These are phyloP conservation scores for Trichoderma asperelloides DNA, from an alignment of 495 filamentous ascomycete species.

Conservation along the genomic window DNA sequence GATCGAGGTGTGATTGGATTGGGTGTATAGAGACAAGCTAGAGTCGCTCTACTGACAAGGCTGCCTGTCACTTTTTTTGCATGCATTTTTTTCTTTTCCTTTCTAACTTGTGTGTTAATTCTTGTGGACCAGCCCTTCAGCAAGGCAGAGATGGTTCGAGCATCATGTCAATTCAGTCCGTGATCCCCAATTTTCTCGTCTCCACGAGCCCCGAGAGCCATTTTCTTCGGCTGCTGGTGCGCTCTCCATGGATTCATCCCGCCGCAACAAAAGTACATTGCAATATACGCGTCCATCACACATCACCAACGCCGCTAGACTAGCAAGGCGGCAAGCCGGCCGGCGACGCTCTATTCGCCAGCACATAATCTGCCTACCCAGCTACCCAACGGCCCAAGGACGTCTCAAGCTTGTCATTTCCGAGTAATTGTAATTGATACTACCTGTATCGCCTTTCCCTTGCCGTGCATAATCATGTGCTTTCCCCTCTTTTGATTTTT, in stretches of 20 bases:
- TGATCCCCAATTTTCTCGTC: too few species aligned
- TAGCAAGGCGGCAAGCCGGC: too few species aligned
- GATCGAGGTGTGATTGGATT: not conserved
- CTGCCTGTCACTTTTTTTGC: not conserved
- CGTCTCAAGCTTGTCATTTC: not conserved
- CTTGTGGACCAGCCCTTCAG: too few species aligned
- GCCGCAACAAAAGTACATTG: not conserved
- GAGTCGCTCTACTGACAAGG: not conserved
- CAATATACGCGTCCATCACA: not conserved
- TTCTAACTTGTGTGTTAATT: too few species aligned
- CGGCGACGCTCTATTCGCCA: not conserved
- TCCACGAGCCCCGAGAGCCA: too few species aligned
- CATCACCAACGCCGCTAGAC: too few species aligned
- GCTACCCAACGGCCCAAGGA: too few species aligned
- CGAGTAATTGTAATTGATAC: not conserved
- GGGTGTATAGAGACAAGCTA: not conserved
- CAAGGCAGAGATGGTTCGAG: too few species aligned
- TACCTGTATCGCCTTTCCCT: not conserved
- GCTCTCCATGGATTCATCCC: too few species aligned
- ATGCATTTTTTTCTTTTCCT: too few species aligned
- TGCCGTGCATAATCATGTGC: not conserved
- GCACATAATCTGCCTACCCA: not conserved
- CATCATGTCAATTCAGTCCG: too few species aligned
- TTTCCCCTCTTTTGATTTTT: conserved; percentile 4
- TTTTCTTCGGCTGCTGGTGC: too few species aligned